Evolutionary conservation across 768 basidiomycete genomes (phyloP), one percentile per base, ranked within the genome.

Genomic region (Naganishia vaughanmartiniae): DNA sequence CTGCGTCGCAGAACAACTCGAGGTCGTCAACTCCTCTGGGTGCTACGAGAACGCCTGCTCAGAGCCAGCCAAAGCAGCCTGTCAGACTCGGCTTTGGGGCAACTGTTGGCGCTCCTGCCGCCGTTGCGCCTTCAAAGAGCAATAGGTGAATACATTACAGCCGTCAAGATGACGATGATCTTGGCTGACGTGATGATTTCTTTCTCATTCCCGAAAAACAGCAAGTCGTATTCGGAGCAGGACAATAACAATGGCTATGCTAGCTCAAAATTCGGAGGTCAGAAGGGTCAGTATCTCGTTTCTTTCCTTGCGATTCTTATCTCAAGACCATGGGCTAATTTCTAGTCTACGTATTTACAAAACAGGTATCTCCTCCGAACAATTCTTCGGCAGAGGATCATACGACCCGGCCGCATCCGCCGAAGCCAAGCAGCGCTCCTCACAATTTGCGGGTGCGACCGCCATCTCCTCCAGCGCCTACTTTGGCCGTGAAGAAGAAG

Each of bases 401-500:
- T 97, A 96, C 82, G 94, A 98, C 78, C 87, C 91, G 1, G 76
- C 80, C 45, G 84, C 87, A 4, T 76, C 86, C 51, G 82, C 84
- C 55, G 93, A 97, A 82, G 93, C 93, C 6, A 90, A 92, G 77
- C 82, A 85, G 14, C 88, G 95, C 2, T 83, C 97, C 51, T 87
- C 89, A 75, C 83, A 86, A 48, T 99, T 99, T 87, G 87, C 88
- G 76, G 95, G 95, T 14, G 92, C 94, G 17, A 90, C 89, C 0
- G 88, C 92, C 36, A 97, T 98, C 77, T 95, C 93, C 0, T 95
- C 93, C 19, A 94, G 87, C 78, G 90, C 93, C 75, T 99, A 98
- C 86, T 98, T 96, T 81, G 96, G 95, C 1, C 86, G 93, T 19
- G 93, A 95, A 67, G 84, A 84, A 11, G 82, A 82, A 24, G 89